Base-by-base conservation (phyloP, 1,284 basidiomycete species). In the Puccinia polysora region DNA sequence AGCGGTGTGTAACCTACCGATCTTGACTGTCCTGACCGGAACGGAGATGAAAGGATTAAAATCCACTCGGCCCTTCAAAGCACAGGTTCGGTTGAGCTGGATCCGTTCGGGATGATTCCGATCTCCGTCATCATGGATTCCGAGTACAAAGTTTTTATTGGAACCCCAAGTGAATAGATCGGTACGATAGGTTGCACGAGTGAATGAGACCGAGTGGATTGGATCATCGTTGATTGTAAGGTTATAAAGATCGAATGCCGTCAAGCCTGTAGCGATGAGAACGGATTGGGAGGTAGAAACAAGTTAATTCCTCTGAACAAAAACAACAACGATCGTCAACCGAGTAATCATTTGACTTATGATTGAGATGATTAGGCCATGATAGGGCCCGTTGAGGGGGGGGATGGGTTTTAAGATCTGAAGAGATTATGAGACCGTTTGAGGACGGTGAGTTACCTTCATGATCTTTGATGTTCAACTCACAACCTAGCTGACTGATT, bases 181-280 rank as follows among this genome's bases (percentile, higher is more conserved):
- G 60, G 73, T 70, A 36, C 59, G 76, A 64, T 34, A 74, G 63
- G 18, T 8, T 63, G 60, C 49, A 1, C 75, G 76, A n/a, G 18
- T 8, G 4, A 47, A 23, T 49, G 30, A 49, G 5, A 52, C 34
- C 34, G 23, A 50, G 45, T 49, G 25, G 15, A 49, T 49, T 5
- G 47, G 30, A 0, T 86, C 87, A 73, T 87, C 85, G n/a, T n/a
- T n/a, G 36, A 96, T 83, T 0, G 91, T 95, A 3, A 88, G 88
- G 78, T 97, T 97, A 82, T 93, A 97, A 30, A 98, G 81, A 78
- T 98, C 95, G 75, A 94, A 94, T 0, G 93, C 87, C 0, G 91
- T 92, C 79, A 96, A 88, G 25, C 77, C 75, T 75, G 55, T 10
- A 45, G 25, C 23, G 6, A 5, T 28, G 25, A n/a, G 52, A 34